Percentiles rank a stretch among this genome's conserved stretches.
Conservation (phyloP, 2,329 filamentous ascomycete species). For the Diaporthe sp. region DNA sequence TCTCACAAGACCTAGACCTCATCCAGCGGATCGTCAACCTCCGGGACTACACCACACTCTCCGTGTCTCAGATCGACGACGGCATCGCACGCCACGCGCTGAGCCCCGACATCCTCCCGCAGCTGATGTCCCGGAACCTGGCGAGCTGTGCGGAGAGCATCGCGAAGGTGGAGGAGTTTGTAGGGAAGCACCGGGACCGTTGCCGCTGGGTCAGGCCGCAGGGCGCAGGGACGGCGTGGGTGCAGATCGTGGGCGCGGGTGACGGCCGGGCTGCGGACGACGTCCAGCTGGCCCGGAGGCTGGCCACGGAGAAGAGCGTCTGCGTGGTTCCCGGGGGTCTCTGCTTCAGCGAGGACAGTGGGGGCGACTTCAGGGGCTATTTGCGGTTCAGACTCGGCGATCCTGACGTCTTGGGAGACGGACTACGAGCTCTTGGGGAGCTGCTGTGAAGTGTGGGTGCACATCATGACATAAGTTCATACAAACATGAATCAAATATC, state of each 20-base stretch:
- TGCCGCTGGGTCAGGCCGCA: slow-evolving; percentile 5
- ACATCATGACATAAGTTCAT: too few relatives aligned
- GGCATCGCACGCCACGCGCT: slow-evolving; percentile 19
- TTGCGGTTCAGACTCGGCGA: slow-evolving; percentile 14
- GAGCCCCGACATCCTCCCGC: slow-evolving; percentile 1
- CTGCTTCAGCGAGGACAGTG: slow-evolving; percentile 17
- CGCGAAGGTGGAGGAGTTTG: neutral
- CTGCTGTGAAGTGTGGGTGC: neutral
- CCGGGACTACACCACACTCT: slow-evolving; percentile 10
- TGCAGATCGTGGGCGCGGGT: neutral
- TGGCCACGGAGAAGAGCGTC: slow-evolving; percentile 20
- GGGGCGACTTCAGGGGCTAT: slow-evolving; percentile 16
- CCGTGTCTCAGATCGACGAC: slow-evolving; percentile 28
- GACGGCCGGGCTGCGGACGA: slow-evolving; percentile 8
- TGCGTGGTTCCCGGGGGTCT: slow-evolving; percentile 25
- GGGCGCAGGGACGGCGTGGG: slow-evolving; percentile 1
- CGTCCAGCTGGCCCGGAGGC: neutral
- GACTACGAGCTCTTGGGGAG: slow-evolving; percentile 1
- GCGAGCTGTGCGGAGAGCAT: neutral
- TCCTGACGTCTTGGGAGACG: neutral
- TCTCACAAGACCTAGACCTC: slow-evolving; percentile 61
- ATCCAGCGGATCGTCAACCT: slow-evolving; percentile 17
- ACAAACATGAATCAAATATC: neutral
- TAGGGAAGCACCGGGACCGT: neutral
- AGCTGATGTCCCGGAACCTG: neutral